phyloP scores from a whole-genome alignment of 1,284 basidiomycete species.

The Ceratobasidium sp. region DNA sequence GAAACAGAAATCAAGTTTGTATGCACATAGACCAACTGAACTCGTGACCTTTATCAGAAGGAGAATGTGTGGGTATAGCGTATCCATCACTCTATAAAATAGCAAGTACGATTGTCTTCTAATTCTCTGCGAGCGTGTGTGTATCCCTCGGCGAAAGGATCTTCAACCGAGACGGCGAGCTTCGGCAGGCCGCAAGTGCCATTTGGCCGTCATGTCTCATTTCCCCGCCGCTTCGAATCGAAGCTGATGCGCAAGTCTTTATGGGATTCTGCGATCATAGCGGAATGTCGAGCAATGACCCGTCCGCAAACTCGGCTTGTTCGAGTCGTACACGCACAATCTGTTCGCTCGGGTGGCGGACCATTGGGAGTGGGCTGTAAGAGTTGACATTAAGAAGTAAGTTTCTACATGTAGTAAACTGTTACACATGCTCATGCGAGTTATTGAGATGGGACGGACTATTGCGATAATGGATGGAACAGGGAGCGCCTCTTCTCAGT shows the following conservation, averaged over 20 bases:
- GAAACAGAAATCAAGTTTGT: no score
- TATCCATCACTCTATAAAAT: no score
- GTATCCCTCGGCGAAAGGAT: slow-evolving; percentile 61
- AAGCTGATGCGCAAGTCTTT: background rate
- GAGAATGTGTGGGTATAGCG: no score
- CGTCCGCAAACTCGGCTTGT: slow-evolving; percentile 62
- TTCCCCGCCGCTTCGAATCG: background rate
- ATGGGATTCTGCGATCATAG: no score
- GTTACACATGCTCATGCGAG: no score
- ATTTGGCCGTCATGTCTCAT: background rate
- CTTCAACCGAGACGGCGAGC: slow-evolving; percentile 65
- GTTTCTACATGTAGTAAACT: no score
- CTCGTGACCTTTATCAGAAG: no score
- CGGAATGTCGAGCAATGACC: slow-evolving; percentile 62
- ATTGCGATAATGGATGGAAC: slow-evolving; percentile 65
- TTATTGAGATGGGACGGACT: no score
- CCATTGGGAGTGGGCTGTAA: slow-evolving; percentile 54
- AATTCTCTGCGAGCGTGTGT: background rate
- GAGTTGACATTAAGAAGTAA: slow-evolving; percentile 62
- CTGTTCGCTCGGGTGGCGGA: slow-evolving; percentile 54
- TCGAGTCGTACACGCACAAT: slow-evolving; percentile 57
- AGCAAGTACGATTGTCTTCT: no score
- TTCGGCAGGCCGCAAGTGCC: background rate
- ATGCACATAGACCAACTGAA: no score
- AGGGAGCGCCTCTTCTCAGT: slow-evolving; percentile 61